Evolutionary conservation across 2,329 filamentous ascomycete genomes (phyloP).

Genomic region (Ploettnerulaceae sp.): DNA sequence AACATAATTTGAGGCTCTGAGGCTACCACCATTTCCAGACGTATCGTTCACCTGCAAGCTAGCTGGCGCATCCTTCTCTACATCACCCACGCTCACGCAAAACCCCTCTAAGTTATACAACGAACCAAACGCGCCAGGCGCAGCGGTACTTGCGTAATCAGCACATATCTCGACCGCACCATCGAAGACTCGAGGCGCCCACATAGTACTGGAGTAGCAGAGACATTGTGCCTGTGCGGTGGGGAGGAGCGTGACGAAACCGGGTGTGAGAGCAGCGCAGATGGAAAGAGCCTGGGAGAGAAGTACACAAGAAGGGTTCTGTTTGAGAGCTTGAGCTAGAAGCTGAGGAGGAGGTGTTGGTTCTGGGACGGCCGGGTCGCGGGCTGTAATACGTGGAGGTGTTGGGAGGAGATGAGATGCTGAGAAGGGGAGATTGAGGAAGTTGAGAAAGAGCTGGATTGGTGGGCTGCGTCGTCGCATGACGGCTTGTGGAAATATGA

Average conservation of each 20-base stretch:
- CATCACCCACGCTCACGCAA: constrained; percentile 24
- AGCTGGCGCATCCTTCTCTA: constrained; percentile 4
- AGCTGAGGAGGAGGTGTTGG: constrained; percentile 1
- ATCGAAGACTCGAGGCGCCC: constrained; percentile 26
- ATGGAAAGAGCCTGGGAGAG: constrained; percentile 23
- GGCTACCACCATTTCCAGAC: background rate
- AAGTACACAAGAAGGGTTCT: constrained; percentile 7
- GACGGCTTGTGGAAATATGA: constrained; percentile 1
- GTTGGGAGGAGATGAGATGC: constrained; percentile 1
- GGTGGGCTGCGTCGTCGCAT: constrained; percentile 7
- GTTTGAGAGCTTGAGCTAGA: background rate
- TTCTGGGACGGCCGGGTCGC: constrained; percentile 7
- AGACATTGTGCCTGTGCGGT: constrained; percentile 27
- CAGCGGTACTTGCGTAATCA: constrained; percentile 18
- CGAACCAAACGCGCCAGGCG: constrained; percentile 13
- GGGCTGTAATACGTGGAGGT: background rate
- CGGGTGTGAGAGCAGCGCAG: constrained; percentile 23
- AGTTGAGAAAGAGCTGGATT: background rate
- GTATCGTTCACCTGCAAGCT: background rate
- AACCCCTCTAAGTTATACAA: constrained; percentile 23
- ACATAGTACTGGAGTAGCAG: constrained; percentile 26
- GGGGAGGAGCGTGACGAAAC: constrained; percentile 22
- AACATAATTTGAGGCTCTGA: background rate
- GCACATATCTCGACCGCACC: constrained; percentile 24
- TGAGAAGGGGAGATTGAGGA: constrained; percentile 1